These are phyloP conservation scores for Pichia nakasei DNA, from an alignment of 805 yeast species.

Conservation along the genomic window DNA sequence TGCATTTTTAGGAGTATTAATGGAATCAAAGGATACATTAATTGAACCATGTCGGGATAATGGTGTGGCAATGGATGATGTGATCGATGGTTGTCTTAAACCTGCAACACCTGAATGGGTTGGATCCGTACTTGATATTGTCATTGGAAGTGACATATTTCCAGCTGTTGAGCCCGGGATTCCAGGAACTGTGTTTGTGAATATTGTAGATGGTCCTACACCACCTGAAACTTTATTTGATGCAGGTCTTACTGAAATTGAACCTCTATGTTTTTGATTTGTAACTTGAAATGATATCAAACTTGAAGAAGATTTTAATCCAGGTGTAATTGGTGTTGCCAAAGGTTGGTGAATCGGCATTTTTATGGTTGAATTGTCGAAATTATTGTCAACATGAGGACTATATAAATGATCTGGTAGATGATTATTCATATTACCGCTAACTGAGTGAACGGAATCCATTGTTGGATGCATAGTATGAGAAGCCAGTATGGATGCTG, in stretches of 20 bases:
- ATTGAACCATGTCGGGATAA: neutral
- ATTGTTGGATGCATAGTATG: neutral
- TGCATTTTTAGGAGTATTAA: neutral
- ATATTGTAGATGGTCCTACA: slow-evolving; percentile 13
- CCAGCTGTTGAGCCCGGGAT: too few species aligned
- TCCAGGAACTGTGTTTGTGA: too few species aligned
- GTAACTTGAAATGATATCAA: slow-evolving; percentile 42
- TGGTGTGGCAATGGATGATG: neutral
- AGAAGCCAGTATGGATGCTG: slow-evolving; percentile 5
- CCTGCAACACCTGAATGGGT: too few species aligned
- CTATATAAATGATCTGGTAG: neutral
- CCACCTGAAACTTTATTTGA: slow-evolving; percentile 25
- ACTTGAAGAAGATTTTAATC: slow-evolving; percentile 16
- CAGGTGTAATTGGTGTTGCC: slow-evolving; percentile 8
- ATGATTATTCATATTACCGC: neutral
- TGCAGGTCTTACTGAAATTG: slow-evolving; percentile 47
- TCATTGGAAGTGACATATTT: too few species aligned
- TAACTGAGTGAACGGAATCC: neutral
- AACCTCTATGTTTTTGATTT: slow-evolving; percentile 42
- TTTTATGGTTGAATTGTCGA: too few species aligned
- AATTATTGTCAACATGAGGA: neutral
- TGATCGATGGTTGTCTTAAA: too few species aligned
- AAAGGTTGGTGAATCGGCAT: neutral
- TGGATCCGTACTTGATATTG: too few species aligned
- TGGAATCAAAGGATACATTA: neutral